phyloP scores from a whole-genome alignment of 225 moss, liverwort and hornwort genomes.

The Pleurozium schreberi region DNA sequence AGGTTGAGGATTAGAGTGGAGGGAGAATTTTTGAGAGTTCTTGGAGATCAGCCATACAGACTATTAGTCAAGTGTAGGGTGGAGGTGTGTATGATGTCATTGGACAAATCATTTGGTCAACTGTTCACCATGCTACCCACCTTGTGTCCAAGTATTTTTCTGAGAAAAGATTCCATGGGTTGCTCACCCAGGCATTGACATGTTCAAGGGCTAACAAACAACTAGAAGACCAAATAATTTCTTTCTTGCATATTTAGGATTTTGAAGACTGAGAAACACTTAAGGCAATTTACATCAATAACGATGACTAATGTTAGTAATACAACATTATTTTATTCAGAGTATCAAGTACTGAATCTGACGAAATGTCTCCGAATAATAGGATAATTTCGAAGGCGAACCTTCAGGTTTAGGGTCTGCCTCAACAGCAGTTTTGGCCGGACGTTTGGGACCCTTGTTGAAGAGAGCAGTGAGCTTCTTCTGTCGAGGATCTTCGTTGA shows the following conservation, averaged over 20 bases:
- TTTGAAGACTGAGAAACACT: not conserved
- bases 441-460: slow-evolving; percentile 25
- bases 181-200: not conserved
- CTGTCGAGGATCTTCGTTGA: slow-evolving; percentile 67
- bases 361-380: not conserved
- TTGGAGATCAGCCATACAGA: not conserved
- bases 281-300: not conserved
- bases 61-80: not conserved
- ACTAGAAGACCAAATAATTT: not conserved
- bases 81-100: not conserved
- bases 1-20: not conserved
- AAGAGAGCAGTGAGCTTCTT: slow-evolving; percentile 72
- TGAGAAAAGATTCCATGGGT: not conserved
- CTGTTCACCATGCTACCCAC: not conserved
- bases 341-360: not conserved
- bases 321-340: not conserved
- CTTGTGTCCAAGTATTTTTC: not conserved
- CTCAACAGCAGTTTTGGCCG: not conserved
- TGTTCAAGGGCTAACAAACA: not conserved
- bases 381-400: not conserved
- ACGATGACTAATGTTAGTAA: not conserved
- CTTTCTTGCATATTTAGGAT: not conserved
- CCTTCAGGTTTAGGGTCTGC: slow-evolving; percentile 4
- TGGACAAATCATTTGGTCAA: not conserved
- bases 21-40: not conserved